Conservation (phyloP, 352 stramenopile genomes). For the Globisporangium irregulare region DNA sequence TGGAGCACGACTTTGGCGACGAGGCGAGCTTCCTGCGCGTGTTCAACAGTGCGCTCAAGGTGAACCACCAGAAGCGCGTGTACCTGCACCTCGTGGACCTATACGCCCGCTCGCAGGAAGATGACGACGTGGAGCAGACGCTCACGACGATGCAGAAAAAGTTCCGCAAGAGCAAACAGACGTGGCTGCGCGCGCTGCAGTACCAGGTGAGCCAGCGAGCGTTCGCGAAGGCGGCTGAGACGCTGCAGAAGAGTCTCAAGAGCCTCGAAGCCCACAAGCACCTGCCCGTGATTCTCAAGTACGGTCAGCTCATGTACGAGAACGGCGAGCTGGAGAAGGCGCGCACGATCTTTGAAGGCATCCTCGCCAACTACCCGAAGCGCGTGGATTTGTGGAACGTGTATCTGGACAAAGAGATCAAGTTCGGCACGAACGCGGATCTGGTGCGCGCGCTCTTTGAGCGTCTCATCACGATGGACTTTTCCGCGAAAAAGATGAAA, state of each 20-base stretch:
- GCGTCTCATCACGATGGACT: constrained; percentile 91
- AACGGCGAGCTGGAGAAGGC: constrained; percentile 91
- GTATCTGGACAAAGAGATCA: constrained; percentile 97
- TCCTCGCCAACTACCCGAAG: constrained; percentile 95
- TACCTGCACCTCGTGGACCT: constrained; percentile 95
- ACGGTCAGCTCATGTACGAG: constrained; percentile 96
- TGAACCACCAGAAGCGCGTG: constrained; percentile 95
- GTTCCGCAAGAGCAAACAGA: constrained; percentile 89
- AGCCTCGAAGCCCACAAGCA: constrained; percentile 94
- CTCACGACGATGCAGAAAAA: constrained; percentile 90
- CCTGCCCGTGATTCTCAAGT: constrained; percentile 92
- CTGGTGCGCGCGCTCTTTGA: constrained; percentile 90
- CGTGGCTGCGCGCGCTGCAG: constrained; percentile 82
- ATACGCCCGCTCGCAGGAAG: constrained; percentile 69
- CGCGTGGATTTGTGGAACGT: constrained; percentile 96
- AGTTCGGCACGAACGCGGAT: constrained; percentile 78
- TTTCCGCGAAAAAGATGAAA: constrained; percentile 98
- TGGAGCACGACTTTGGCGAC: constrained; percentile 96
- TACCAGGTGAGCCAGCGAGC: constrained; percentile 81
- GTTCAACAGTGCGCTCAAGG: constrained; percentile 89
- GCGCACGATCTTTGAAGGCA: constrained; percentile 93
- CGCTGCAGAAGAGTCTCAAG: constrained; percentile 91
- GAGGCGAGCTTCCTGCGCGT: constrained; percentile 88
- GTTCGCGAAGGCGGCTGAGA: constrained; percentile 75
- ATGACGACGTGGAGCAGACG: constrained; percentile 66